These are phyloP conservation scores for Coprinopsis sp. DNA, from an alignment of 768 basidiomycete genomes.

Conservation along the genomic window DNA sequence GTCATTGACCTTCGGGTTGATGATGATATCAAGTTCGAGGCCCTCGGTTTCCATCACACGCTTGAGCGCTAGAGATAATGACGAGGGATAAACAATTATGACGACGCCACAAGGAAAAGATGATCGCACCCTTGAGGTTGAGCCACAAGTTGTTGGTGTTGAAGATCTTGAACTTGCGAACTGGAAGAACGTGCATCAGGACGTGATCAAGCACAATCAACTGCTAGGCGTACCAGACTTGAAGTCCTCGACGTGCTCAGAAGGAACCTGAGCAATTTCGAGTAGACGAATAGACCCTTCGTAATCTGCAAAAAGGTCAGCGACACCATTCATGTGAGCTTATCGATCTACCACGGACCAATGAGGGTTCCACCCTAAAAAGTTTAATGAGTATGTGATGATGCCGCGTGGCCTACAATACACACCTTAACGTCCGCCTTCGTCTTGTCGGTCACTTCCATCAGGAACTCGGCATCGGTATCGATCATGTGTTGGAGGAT, in stretches of 20 bases:
- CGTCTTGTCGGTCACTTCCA: conserved; percentile 90
- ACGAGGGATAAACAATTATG: too few relatives aligned
- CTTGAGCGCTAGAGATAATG: conserved; percentile 63
- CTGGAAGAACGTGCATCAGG: conserved; percentile 25
- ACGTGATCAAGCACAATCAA: background rate
- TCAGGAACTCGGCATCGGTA: conserved; percentile 69
- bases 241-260: conserved; percentile 92
- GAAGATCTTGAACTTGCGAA: conserved; percentile 92
- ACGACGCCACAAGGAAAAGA: background rate
- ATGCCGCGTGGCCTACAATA: background rate
- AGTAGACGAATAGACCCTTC: conserved; percentile 84
- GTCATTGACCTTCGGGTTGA: conserved; percentile 86
- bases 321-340: background rate
- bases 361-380: conserved; percentile 84
- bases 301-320: conserved; percentile 45
- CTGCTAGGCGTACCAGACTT: conserved; percentile 52
- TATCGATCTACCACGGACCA: conserved; percentile 27
- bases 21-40: conserved; percentile 92
- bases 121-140: conserved; percentile 58
- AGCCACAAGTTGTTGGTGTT: conserved; percentile 85
- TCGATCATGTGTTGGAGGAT: conserved; percentile 81
- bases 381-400: conserved; percentile 16
- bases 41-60: conserved; percentile 81
- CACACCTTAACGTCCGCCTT: conserved; percentile 55
- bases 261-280: conserved; percentile 92